These are phyloP conservation scores for Candida schatavii DNA, from an alignment of 805 yeast species.

Conservation along the genomic window DNA sequence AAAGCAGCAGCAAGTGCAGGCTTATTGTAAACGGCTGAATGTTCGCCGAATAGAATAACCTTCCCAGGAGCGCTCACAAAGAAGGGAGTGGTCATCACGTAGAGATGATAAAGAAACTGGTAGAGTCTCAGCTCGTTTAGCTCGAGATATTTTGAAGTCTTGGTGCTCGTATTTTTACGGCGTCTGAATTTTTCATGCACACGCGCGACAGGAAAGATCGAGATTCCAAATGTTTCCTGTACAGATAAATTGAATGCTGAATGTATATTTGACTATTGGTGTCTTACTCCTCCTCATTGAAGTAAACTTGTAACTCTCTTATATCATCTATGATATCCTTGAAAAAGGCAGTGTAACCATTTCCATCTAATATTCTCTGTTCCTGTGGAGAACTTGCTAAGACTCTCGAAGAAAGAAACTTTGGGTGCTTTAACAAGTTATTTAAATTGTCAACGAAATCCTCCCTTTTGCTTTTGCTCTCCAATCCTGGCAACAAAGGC, in stretches of 20 bases:
- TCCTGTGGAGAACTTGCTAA: slow-evolving; percentile 65
- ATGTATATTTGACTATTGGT: too few species aligned
- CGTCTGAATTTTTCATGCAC: too few species aligned
- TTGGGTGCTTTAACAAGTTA: slow-evolving; percentile 82
- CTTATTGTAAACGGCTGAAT: slow-evolving; percentile 88
- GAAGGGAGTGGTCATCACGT: slow-evolving; percentile 44
- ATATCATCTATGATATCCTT: slow-evolving; percentile 35
- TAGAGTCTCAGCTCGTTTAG: neutral
- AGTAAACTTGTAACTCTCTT: slow-evolving; percentile 30
- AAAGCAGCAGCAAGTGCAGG: slow-evolving; percentile 97
- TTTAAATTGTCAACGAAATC: slow-evolving; percentile 60
- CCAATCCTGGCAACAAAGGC: slow-evolving; percentile 56
- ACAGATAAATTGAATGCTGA: too few species aligned
- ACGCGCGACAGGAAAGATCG: too few species aligned
- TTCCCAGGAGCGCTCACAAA: slow-evolving; percentile 94
- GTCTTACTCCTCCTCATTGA: slow-evolving; percentile 7
- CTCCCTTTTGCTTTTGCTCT: slow-evolving; percentile 54
- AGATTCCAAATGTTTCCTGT: too few species aligned
- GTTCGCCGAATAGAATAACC: slow-evolving; percentile 94
- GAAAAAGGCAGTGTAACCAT: slow-evolving; percentile 32
- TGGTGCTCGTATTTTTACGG: neutral
- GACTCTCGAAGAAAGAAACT: slow-evolving; percentile 69
- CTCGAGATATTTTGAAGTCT: neutral
- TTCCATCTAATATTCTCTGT: slow-evolving; percentile 52
- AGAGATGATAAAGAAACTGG: neutral